Evolutionary conservation across 306 rosid genomes (phyloP), one percentile per base, ranked within the genome.

Genomic region (Malus sylvestris): DNA sequence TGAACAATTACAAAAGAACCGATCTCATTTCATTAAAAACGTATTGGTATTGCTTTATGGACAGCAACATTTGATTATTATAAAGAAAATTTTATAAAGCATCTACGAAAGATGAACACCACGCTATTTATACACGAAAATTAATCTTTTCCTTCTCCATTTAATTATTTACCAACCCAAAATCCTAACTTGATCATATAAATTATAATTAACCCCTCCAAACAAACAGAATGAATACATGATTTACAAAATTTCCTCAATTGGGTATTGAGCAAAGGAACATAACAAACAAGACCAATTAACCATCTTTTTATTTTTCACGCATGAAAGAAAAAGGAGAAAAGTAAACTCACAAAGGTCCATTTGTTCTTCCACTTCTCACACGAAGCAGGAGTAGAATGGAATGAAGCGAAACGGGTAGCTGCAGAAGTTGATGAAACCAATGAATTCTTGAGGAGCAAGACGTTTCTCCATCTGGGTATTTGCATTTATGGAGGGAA

Each of bases 381-480:
- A 74, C 53, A 85, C 5, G 75, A 83, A 82, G 75, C 66, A 0
- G 98, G 86, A 53, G 97, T 81, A 40, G 91, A 91, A 81, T 91
- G 97, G 81, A 91, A 89, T 2, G 83, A 80, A 6, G 89, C 81
- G 18, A 82, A 77, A 69, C 63, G 84, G 72, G 83, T 53, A 38
- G 76, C 46, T 8, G 46, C 23, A 19, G 61, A 53, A 3, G 78
- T 42, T 10, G 86, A 78, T 45, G 83, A 72, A 76, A 87, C 67
- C 55, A 83, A 51, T 23, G 78, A 80, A 77, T 85, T 83, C 68
- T 68, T 87, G n/a, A 85, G 57, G 9, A 89, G 64, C 40, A 82
- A 35, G 4, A 83, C 40, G 70, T 79, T 87, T 83, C 89, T 84
- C 86, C 83, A 88, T 90, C 91, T 86, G 78, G 77, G 65, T 51